phyloP scores from a whole-genome alignment of 345 rosid species.

The Acer saccharum region DNA sequence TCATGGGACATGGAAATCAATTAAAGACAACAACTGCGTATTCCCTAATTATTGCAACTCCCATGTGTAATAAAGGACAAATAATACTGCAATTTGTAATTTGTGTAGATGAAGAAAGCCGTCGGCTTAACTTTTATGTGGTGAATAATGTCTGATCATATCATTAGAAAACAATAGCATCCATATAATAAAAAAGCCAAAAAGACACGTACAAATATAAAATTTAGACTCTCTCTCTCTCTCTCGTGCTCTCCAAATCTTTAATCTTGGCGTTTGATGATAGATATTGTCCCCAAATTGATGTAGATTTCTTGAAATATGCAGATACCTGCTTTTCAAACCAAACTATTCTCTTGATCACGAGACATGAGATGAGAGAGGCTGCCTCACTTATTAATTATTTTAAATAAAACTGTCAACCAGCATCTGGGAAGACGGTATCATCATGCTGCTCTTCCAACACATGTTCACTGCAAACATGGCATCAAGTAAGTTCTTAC shows the following conservation, averaged over 20 bases:
- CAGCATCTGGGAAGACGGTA: not conserved
- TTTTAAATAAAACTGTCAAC: not conserved
- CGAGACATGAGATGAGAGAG: too few species aligned
- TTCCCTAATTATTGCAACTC: too few species aligned
- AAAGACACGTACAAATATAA: not conserved
- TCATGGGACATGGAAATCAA: too few species aligned
- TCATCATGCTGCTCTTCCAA: too few species aligned
- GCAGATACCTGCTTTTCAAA: not conserved
- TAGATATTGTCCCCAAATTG: not conserved
- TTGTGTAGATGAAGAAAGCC: not conserved
- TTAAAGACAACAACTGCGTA: too few species aligned
- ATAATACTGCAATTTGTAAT: too few species aligned
- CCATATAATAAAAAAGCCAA: not conserved
- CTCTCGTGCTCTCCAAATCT: not conserved
- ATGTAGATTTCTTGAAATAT: not conserved
- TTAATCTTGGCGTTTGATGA: not conserved
- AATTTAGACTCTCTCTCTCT: not conserved
- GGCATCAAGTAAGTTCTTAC: too few species aligned
- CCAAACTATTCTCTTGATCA: not conserved
- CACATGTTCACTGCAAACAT: too few species aligned
- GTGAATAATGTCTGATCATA: not conserved
- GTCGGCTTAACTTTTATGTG: not conserved
- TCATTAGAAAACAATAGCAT: not conserved
- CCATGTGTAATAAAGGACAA: too few species aligned
- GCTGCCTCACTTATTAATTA: too few species aligned